phyloP scores from a whole-genome alignment of 1,284 basidiomycete genomes.

The Rhodotorula sp. region DNA sequence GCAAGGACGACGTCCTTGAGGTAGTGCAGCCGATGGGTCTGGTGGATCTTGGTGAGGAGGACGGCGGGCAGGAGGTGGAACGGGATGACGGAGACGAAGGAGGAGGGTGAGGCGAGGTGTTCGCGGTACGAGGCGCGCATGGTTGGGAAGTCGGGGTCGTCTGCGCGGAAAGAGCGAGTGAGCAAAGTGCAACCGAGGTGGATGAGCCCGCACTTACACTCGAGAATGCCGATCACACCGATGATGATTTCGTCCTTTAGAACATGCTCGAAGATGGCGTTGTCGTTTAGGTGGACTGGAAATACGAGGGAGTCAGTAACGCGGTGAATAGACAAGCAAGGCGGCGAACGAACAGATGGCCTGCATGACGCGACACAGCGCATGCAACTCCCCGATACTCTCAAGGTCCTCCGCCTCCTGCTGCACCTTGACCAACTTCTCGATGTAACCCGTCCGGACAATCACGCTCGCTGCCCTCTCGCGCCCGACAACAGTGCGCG shows the following conservation, averaged over 20 bases:
- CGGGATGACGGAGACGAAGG: constrained; percentile 74
- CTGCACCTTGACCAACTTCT: constrained; percentile 77
- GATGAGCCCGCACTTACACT: constrained; percentile 64
- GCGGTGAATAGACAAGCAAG: background rate
- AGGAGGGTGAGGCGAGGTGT: constrained; percentile 75
- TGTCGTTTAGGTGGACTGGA: constrained; percentile 91
- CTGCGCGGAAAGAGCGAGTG: constrained; percentile 51
- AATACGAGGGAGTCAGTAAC: background rate
- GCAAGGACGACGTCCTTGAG: constrained; percentile 98
- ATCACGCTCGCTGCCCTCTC: constrained; percentile 50
- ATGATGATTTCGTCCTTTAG: constrained; percentile 89
- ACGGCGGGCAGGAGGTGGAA: constrained; percentile 61
- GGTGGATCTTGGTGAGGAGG: constrained; percentile 85
- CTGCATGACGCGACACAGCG: constrained; percentile 88
- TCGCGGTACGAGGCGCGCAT: constrained; percentile 96
- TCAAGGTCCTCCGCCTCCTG: constrained; percentile 88
- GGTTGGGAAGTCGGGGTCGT: constrained; percentile 92
- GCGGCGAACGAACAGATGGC: constrained; percentile 71
- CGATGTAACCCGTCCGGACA: constrained; percentile 72
- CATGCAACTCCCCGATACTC: constrained; percentile 81
- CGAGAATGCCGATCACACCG: constrained; percentile 91
- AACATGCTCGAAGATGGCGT: constrained; percentile 90
- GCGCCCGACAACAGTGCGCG: constrained; percentile 64
- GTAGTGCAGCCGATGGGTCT: constrained; percentile 93
- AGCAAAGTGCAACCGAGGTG: background rate